phyloP scores from a whole-genome alignment of 495 filamentous ascomycete genomes.

The Xylaria venustula region DNA sequence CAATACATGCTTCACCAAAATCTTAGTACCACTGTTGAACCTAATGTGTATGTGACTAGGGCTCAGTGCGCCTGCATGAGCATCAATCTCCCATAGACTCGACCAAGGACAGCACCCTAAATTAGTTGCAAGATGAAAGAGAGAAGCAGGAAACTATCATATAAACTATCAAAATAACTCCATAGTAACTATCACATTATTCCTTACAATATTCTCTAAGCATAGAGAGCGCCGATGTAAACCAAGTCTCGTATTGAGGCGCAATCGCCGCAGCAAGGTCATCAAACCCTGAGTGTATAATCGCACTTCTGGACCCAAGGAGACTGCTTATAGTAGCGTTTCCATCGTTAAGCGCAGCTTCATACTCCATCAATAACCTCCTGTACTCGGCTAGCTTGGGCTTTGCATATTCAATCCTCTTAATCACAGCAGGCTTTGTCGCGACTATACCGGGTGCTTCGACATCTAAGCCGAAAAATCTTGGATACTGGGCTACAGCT shows the following conservation, averaged over 20 bases:
- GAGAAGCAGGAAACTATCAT: neutral
- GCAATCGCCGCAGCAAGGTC: neutral
- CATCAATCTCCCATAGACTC: no score
- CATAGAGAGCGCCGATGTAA: neutral
- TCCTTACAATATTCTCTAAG: neutral
- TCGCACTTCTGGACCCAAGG: neutral
- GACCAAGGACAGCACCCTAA: neutral
- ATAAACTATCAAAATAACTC: neutral
- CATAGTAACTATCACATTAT: neutral
- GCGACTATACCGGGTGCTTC: neutral
- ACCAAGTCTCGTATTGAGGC: neutral
- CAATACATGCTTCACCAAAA: no score
- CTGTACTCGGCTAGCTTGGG: neutral
- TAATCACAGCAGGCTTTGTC: neutral
- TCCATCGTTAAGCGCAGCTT: neutral
- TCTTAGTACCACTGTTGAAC: no score
- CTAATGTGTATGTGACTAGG: no score
- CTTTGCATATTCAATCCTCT: neutral
- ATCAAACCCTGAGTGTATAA: neutral
- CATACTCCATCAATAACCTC: neutral
- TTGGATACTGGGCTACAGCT: constrained; percentile 10
- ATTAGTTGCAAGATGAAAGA: neutral
- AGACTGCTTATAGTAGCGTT: neutral
- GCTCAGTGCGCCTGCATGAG: no score
- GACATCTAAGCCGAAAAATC: neutral